phyloP scores from a whole-genome alignment of 2,329 filamentous ascomycete genomes.

The Ceratocystis smalleyi region DNA sequence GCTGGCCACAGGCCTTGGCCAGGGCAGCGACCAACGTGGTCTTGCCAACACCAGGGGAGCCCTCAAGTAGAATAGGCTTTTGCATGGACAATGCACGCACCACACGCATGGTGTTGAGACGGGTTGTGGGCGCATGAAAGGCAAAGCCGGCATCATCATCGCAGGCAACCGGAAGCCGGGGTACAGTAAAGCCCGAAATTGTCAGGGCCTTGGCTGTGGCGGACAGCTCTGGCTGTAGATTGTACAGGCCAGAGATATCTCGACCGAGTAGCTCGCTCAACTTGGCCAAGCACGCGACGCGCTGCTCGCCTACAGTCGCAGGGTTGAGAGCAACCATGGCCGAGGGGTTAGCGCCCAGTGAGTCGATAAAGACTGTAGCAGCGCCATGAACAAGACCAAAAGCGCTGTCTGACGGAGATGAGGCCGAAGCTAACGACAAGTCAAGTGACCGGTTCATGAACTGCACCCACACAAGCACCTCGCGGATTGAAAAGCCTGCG shows the following conservation, averaged over 20 bases:
- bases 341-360: slow-evolving; percentile 85
- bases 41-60: slow-evolving; percentile 95
- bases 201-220: slow-evolving; percentile 36
- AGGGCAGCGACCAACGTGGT: slow-evolving; percentile 82
- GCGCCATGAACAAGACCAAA: slow-evolving; percentile 61
- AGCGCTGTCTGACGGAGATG: slow-evolving; percentile 26
- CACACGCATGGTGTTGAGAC: slow-evolving; percentile 78
- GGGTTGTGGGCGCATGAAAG: slow-evolving; percentile 78
- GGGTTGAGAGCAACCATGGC: slow-evolving; percentile 62
- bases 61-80: slow-evolving; percentile 88
- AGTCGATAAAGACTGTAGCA: slow-evolving; percentile 89
- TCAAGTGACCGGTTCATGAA: slow-evolving; percentile 57
- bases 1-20: slow-evolving; percentile 61
- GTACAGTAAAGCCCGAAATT: slow-evolving; percentile 62
- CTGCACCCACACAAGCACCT: slow-evolving; percentile 82
- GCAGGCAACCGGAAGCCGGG: slow-evolving; percentile 31
- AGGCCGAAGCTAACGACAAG: slow-evolving; percentile 20
- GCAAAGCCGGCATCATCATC: slow-evolving; percentile 40
- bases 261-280: slow-evolving; percentile 49
- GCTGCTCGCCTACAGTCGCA: slow-evolving; percentile 53
- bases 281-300: slow-evolving; percentile 55
- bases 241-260: slow-evolving; percentile 52
- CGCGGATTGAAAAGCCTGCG: slow-evolving; percentile 61
- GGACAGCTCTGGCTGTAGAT: slow-evolving; percentile 44
- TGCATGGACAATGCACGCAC: slow-evolving; percentile 73